phyloP scores from a whole-genome alignment of 495 filamentous ascomycete genomes.

The Penicillium malachiteum region DNA sequence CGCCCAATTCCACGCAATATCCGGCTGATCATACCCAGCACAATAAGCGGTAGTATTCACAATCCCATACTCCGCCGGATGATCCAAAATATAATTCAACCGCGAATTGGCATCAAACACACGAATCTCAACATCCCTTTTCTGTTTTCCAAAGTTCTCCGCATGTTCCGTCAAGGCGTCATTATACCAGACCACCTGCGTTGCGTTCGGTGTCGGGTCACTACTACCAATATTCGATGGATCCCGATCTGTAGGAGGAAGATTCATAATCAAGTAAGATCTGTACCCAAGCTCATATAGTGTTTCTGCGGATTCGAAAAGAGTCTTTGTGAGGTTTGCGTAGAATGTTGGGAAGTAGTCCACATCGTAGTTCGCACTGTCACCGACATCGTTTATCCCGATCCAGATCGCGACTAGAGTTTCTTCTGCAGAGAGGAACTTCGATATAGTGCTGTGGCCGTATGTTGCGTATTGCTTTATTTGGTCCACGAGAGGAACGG shows the following conservation, averaged over 20 bases:
- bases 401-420: conserved; percentile 45
- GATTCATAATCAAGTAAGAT: conserved; percentile 50
- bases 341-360: conserved; percentile 43
- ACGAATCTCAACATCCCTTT: conserved; percentile 35
- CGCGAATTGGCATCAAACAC: conserved; percentile 46
- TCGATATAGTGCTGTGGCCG: conserved; percentile 26
- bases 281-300: conserved; percentile 45
- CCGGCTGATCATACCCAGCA: conserved; percentile 46
- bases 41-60: conserved; percentile 52
- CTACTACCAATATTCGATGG: conserved; percentile 34
- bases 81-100: conserved; percentile 43
- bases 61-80: conserved; percentile 43
- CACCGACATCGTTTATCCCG: conserved; percentile 46
- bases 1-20: conserved; percentile 42
- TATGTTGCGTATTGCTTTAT: conserved; percentile 36
- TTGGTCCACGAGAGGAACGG: conserved; percentile 44
- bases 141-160: conserved; percentile 13
- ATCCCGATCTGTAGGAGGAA: conserved; percentile 49
- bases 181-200: conserved; percentile 45
- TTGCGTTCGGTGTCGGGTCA: conserved; percentile 44
- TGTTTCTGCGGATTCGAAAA: conserved; percentile 38
- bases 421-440: conserved; percentile 18
- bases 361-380: conserved; percentile 38
- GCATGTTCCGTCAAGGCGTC: conserved; percentile 30
- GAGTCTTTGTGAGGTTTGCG: conserved; percentile 31